phyloP scores from a whole-genome alignment of 164 flowering plant species.

The Euptelea pleiosperma region DNA sequence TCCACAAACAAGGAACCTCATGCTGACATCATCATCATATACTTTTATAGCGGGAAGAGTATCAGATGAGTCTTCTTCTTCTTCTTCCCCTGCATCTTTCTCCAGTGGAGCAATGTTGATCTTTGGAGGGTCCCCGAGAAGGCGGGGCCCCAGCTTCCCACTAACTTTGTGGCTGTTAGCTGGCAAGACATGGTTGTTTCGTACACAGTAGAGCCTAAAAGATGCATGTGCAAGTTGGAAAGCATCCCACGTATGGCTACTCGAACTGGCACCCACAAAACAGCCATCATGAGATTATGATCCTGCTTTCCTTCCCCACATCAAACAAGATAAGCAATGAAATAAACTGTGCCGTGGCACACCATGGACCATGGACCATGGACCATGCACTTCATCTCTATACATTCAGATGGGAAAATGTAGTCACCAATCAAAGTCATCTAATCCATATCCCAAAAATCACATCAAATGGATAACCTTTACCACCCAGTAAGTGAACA shows the following conservation, averaged over 20 bases:
- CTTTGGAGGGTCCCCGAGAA: slow-evolving; percentile 82
- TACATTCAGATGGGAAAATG: too few relatives aligned
- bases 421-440: too few relatives aligned
- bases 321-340: not conserved
- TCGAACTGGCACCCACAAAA: slow-evolving; percentile 52
- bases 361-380: not conserved
- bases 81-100: slow-evolving; percentile 57
- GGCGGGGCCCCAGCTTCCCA: slow-evolving; percentile 54
- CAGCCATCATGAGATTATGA: not conserved
- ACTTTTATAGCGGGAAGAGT: slow-evolving; percentile 73
- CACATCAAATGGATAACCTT: not conserved
- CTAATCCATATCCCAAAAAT: too few relatives aligned
- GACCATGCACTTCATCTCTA: too few relatives aligned
- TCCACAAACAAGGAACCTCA: slow-evolving; percentile 94
- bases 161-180: slow-evolving; percentile 32
- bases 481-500: not conserved
- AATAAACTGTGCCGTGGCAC: not conserved
- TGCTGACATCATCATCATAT: slow-evolving; percentile 78
- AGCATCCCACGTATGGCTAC: slow-evolving; percentile 91
- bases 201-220: slow-evolving; percentile 67
- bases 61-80: slow-evolving; percentile 43
- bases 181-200: slow-evolving; percentile 44
- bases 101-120: slow-evolving; percentile 53
- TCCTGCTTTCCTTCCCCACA: not conserved
- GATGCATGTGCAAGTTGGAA: slow-evolving; percentile 95